phyloP scores from a whole-genome alignment of 1,139 yeast species.

The Ogataea hybrid region DNA sequence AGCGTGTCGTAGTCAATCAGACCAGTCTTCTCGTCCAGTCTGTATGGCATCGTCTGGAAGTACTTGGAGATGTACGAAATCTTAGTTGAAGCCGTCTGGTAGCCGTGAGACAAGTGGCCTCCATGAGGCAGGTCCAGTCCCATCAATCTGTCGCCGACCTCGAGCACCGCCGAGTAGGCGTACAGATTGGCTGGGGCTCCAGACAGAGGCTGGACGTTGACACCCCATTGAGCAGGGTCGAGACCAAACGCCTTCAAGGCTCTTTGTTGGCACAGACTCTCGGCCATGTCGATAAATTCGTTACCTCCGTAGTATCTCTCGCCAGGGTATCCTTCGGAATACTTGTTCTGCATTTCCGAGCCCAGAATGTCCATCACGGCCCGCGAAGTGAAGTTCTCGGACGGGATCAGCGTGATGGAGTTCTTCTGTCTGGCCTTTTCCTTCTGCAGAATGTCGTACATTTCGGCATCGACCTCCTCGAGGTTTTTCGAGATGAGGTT shows the following conservation, averaged over 20 bases:
- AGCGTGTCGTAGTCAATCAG: slow-evolving; percentile 87
- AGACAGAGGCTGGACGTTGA: slow-evolving; percentile 88
- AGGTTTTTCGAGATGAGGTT: slow-evolving; percentile 63
- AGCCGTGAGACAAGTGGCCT: slow-evolving; percentile 98
- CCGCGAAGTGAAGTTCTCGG: slow-evolving; percentile 92
- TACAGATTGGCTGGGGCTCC: slow-evolving; percentile 97
- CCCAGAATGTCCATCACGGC: slow-evolving; percentile 94
- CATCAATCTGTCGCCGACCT: slow-evolving; percentile 92
- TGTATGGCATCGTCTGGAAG: slow-evolving; percentile 96
- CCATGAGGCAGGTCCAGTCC: slow-evolving; percentile 97
- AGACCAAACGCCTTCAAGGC: slow-evolving; percentile 83
- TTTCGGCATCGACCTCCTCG: slow-evolving; percentile 78
- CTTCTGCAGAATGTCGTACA: slow-evolving; percentile 74
- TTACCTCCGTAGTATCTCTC: slow-evolving; percentile 98
- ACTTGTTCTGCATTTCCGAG: slow-evolving; percentile 95
- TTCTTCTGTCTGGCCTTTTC: slow-evolving; percentile 85
- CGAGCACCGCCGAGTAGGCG: slow-evolving; percentile 88
- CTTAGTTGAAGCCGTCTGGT: slow-evolving; percentile 85
- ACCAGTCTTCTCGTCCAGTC: slow-evolving; percentile 82
- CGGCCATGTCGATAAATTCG: slow-evolving; percentile 89
- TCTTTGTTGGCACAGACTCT: slow-evolving; percentile 83
- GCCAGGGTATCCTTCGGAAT: slow-evolving; percentile 98
- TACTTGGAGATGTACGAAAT: slow-evolving; percentile 89
- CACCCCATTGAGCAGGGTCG: slow-evolving; percentile 86
- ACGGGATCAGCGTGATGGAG: slow-evolving; percentile 88